Conservation (phyloP, 768 basidiomycete genomes). For the Russula ochroleuca region DNA sequence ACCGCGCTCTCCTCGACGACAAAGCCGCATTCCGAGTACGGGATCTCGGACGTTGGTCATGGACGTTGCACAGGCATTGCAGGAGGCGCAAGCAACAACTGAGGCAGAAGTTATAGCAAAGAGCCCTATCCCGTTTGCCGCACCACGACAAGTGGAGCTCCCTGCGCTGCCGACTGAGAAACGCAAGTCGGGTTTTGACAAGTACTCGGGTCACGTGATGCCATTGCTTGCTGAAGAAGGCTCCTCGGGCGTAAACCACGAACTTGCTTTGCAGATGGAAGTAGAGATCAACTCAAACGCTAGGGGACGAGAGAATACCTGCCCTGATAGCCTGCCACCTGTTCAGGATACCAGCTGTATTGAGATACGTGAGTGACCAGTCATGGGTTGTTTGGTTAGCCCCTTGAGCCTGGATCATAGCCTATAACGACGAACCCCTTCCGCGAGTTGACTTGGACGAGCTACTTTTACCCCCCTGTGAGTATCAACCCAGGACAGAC, state of each 20-base stretch:
- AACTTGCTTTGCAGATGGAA: not conserved
- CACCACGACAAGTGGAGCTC: slow-evolving; percentile 8
- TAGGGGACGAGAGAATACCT: not conserved
- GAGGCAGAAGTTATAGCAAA: not conserved
- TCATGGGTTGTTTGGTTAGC: slow-evolving; percentile 7
- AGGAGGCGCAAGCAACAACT: slow-evolving; percentile 32
- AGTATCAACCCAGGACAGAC: slow-evolving; percentile 35
- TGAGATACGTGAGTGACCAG: slow-evolving; percentile 35
- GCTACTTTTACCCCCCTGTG: slow-evolving; percentile 37
- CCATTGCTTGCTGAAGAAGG: slow-evolving; percentile 66
- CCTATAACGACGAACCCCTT: slow-evolving; percentile 41
- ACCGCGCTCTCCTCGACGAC: slow-evolving; percentile 39
- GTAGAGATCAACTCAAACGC: not conserved
- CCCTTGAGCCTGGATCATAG: slow-evolving; percentile 6
- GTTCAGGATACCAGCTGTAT: slow-evolving; percentile 24
- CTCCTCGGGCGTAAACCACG: slow-evolving; percentile 40
- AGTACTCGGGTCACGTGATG: slow-evolving; percentile 56
- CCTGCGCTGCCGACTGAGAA: slow-evolving; percentile 44
- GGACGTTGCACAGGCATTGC: slow-evolving; percentile 69
- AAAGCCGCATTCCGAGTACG: slow-evolving; percentile 59
- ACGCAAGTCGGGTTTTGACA: slow-evolving; percentile 63
- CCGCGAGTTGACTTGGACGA: slow-evolving; percentile 47
- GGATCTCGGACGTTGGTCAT: slow-evolving; percentile 69
- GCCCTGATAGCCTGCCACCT: not conserved
- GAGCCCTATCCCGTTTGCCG: not conserved